phyloP scores from a whole-genome alignment of 2,329 filamentous ascomycete species.

The Piedraia hortae region DNA sequence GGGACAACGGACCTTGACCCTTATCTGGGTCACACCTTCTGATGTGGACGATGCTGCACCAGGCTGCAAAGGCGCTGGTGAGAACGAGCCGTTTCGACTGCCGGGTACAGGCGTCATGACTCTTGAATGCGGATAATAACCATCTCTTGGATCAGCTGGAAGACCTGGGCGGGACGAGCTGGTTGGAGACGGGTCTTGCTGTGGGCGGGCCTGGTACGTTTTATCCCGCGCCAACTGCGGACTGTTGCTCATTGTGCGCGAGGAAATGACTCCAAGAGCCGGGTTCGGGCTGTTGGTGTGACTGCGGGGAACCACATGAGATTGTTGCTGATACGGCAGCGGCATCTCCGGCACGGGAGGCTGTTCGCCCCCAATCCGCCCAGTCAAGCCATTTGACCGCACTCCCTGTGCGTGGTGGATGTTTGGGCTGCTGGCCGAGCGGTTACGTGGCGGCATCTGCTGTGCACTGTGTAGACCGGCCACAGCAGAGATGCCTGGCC shows the following conservation, averaged over 20 bases:
- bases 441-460: constrained; percentile 29
- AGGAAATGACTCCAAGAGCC: constrained; percentile 29
- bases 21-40: constrained; percentile 32
- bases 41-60: background rate
- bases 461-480: constrained; percentile 25
- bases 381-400: constrained; percentile 16
- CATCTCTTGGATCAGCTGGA: constrained; percentile 3
- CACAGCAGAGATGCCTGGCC: constrained; percentile 32
- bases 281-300: constrained; percentile 53
- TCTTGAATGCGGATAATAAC: constrained; percentile 10
- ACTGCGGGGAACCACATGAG: constrained; percentile 32
- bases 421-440: constrained; percentile 86
- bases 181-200: constrained; percentile 5
- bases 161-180: constrained; percentile 2
- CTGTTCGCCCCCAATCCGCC: constrained; percentile 1
- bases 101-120: constrained; percentile 15
- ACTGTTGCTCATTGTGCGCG: constrained; percentile 27
- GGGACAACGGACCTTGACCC: constrained; percentile 72
- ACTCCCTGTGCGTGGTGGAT: constrained; percentile 42
- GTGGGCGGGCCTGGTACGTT: constrained; percentile 5
- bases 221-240: constrained; percentile 39
- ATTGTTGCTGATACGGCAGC: constrained; percentile 7
- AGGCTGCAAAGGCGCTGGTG: constrained; percentile 5
- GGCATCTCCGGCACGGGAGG: constrained; percentile 12
- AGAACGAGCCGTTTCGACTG: constrained; percentile 8